Conservation (phyloP, 257 asterid species). For the Solanum gandarillasii region DNA sequence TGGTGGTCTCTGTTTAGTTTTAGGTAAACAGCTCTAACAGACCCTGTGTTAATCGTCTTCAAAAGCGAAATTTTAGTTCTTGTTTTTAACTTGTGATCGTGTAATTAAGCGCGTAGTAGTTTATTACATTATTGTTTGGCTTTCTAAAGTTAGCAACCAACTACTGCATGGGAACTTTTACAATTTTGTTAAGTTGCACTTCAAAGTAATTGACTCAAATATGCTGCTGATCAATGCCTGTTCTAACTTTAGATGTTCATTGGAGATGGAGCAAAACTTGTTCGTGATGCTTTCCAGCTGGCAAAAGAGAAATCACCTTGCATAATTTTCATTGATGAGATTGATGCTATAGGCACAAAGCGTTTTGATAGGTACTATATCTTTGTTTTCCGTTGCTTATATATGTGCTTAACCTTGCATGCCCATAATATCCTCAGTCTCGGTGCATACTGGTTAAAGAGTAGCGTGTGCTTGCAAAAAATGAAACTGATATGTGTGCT, state of each 20-base stretch:
- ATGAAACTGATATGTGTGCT: background rate
- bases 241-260: conserved; percentile 59
- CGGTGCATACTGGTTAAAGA: background rate
- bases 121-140: background rate
- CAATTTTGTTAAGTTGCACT: background rate
- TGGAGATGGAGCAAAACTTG: conserved; percentile 90
- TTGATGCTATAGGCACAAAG: conserved; percentile 91
- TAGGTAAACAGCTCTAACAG: background rate
- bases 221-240: background rate
- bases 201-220: background rate
- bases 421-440: background rate
- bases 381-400: background rate
- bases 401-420: background rate
- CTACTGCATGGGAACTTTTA: background rate
- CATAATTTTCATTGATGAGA: conserved; percentile 88
- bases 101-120: background rate
- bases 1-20: background rate
- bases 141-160: background rate
- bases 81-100: background rate
- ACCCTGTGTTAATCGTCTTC: background rate
- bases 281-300: conserved; percentile 86
- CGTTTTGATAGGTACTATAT: conserved; percentile 66
- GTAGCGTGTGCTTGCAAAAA: background rate
- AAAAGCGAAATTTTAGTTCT: background rate
- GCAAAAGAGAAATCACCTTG: conserved; percentile 96